Percentiles rank a stretch among this genome's conserved stretches.
phyloP scores from a whole-genome alignment of 169 alveolate species.

The Nephromyces sp. region DNA sequence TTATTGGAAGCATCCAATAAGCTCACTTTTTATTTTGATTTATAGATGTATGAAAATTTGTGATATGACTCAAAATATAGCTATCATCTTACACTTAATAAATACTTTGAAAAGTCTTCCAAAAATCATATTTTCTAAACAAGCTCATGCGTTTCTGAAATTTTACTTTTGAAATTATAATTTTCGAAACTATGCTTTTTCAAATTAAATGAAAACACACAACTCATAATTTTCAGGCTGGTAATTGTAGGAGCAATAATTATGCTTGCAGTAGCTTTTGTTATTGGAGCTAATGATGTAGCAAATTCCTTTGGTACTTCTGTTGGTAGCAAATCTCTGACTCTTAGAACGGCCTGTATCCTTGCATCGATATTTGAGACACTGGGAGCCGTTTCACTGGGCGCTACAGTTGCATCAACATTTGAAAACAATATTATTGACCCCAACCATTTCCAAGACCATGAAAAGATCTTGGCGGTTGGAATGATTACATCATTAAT shows the following conservation, averaged over 20 bases:
- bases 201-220: no score
- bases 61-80: no score
- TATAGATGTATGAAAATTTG: no score
- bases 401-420: conserved; percentile 72
- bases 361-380: conserved; percentile 66
- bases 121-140: no score
- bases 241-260: conserved; percentile 5
- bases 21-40: no score
- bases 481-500: conserved; percentile 65
- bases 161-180: no score
- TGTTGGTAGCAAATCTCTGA: conserved; percentile 60
- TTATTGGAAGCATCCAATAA: no score
- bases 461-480: conserved; percentile 58
- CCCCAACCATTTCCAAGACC: conserved; percentile 46
- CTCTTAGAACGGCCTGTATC: conserved; percentile 50
- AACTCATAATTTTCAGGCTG: neutral
- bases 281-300: conserved; percentile 75
- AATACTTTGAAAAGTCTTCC: no score
- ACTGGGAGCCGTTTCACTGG: conserved; percentile 64
- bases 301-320: conserved; percentile 72
- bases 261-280: conserved; percentile 17
- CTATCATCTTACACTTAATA: no score
- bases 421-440: conserved; percentile 53
- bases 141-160: no score
- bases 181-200: no score